These are phyloP conservation scores for Irpex lacteus DNA, from an alignment of 1,284 basidiomycete genomes.

Conservation along the genomic window DNA sequence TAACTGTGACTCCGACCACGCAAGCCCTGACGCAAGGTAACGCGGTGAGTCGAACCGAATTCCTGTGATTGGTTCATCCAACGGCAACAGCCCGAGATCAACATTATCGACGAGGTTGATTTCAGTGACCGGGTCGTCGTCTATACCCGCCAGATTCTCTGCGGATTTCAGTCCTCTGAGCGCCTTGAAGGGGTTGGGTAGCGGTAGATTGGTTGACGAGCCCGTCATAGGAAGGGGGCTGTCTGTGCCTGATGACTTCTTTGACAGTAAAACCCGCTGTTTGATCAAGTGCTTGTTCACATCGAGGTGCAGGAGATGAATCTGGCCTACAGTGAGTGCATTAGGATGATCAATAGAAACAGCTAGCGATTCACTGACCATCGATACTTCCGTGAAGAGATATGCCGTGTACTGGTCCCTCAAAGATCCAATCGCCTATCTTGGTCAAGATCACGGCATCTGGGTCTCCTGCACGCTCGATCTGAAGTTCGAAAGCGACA, in stretches of 20 bases:
- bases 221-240: conserved; percentile 15
- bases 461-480: conserved; percentile 32
- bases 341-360: neutral
- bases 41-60: conserved; percentile 28
- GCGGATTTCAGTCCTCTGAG: conserved; percentile 32
- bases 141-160: conserved; percentile 33
- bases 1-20: conserved; percentile 45
- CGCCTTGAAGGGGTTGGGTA: conserved; percentile 59
- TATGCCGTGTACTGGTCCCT: conserved; percentile 43
- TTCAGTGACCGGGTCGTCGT: conserved; percentile 7
- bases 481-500: conserved; percentile 44
- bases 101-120: conserved; percentile 14
- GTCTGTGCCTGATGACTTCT: conserved; percentile 11
- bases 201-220: conserved; percentile 28
- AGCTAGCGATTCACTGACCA: conserved; percentile 33
- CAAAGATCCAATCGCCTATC: conserved; percentile 54
- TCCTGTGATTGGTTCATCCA: conserved; percentile 29
- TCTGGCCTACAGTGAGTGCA: conserved; percentile 14
- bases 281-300: conserved; percentile 20
- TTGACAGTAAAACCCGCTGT: conserved; percentile 18
- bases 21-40: conserved; percentile 32
- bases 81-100: conserved; percentile 29
- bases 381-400: conserved; percentile 43
- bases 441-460: conserved; percentile 41
- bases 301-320: conserved; percentile 23